Conservation (phyloP, 73 alveolate species). For the Paramecium sonneborni region DNA sequence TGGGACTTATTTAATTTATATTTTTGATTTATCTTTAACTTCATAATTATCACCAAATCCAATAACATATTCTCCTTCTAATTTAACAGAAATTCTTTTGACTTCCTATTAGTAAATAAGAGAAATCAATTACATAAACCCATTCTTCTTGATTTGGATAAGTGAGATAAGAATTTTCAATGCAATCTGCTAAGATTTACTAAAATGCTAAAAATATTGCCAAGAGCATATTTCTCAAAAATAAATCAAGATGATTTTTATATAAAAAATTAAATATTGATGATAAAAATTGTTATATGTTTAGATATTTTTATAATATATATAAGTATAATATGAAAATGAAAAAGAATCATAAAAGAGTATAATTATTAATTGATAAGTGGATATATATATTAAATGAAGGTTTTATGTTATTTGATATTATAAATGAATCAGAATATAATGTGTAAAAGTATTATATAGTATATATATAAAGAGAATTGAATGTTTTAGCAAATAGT, state of each 20-base stretch:
- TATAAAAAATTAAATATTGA: background rate
- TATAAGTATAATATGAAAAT: too few relatives aligned
- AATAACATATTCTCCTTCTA: background rate
- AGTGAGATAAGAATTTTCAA: background rate
- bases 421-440: too few relatives aligned
- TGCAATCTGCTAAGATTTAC: background rate
- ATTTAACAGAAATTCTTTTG: background rate
- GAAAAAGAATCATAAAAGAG: background rate
- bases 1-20: conserved; percentile 18
- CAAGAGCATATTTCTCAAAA: background rate
- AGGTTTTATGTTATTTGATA: too few relatives aligned
- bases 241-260: background rate
- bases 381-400: too few relatives aligned
- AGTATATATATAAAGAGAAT: too few relatives aligned
- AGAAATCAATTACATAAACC: background rate
- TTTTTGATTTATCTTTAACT: conserved; percentile 20
- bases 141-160: background rate
- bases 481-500: too few relatives aligned
- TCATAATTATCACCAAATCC: conserved; percentile 12
- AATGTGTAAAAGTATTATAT: background rate
- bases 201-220: background rate
- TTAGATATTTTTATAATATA: background rate
- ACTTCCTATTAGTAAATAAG: background rate
- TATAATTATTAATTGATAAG: too few relatives aligned
- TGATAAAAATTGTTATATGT: background rate